These are phyloP conservation scores for Pseudocercospora macadamiae DNA, from an alignment of 2,329 filamentous ascomycete genomes.

Conservation along the genomic window DNA sequence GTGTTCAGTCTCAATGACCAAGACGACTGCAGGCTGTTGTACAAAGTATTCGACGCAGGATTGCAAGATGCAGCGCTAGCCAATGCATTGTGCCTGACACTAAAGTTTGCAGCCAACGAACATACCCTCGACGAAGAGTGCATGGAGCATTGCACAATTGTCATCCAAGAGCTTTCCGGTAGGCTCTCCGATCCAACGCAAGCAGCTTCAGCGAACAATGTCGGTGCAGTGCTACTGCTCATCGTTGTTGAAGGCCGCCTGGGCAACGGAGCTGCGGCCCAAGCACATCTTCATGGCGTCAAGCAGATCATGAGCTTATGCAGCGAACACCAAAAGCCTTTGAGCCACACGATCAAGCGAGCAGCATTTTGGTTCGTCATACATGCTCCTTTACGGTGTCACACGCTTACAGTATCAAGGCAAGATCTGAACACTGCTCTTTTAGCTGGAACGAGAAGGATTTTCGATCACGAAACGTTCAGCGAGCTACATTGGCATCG, in stretches of 20 bases:
- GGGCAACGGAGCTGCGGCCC: not conserved
- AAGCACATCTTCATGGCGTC: not conserved
- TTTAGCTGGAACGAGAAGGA: not conserved
- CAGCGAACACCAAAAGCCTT: not conserved
- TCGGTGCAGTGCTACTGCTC: not conserved
- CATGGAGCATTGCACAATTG: not conserved
- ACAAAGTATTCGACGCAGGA: not conserved
- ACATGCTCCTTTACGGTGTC: not conserved
- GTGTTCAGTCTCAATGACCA: not conserved
- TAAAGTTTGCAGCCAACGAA: not conserved
- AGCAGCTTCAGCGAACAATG: not conserved
- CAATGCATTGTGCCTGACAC: not conserved
- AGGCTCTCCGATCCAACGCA: not conserved
- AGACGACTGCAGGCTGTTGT: not conserved
- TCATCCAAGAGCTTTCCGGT: not conserved
- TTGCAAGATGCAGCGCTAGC: not conserved
- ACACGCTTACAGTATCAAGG: not conserved
- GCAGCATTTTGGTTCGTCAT: not conserved
- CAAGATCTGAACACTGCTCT: not conserved
- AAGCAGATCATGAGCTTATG: not conserved
- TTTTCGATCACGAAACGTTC: not conserved
- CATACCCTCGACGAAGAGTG: not conserved
- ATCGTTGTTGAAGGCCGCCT: not conserved
- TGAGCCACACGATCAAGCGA: not conserved
- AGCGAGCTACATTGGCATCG: slow-evolving; percentile 1